phyloP scores from a whole-genome alignment of 768 basidiomycete genomes.

The Boletus tylopilopsis region DNA sequence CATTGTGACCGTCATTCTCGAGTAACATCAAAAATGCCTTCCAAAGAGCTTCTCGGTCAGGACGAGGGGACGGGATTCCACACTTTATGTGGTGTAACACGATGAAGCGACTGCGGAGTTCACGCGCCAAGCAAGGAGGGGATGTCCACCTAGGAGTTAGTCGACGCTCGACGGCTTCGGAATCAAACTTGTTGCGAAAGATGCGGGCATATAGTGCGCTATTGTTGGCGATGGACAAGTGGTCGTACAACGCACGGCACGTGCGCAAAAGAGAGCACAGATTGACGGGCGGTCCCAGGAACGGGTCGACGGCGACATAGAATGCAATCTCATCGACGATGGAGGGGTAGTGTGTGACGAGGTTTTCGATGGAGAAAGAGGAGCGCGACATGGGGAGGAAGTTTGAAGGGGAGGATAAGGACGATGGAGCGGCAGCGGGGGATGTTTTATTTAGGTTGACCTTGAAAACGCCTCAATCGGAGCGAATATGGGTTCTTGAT shows the following conservation, averaged over 20 bases:
- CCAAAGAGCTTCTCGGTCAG: constrained; percentile 47
- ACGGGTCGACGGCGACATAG: constrained; percentile 33
- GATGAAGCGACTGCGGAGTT: constrained; percentile 41
- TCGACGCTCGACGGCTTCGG: constrained; percentile 36
- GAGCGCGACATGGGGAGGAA: constrained; percentile 2
- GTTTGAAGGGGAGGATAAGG: constrained; percentile 5
- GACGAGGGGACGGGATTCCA: constrained; percentile 8
- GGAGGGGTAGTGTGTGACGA: constrained; percentile 13
- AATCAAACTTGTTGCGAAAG: constrained; percentile 46
- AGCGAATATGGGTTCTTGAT: constrained; percentile 33
- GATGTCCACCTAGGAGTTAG: constrained; percentile 36
- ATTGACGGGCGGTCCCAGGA: constrained; percentile 42
- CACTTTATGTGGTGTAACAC: constrained; percentile 41
- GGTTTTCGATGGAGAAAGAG: constrained; percentile 15
- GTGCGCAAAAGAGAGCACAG: constrained; percentile 38
- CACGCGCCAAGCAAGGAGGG: constrained; percentile 36
- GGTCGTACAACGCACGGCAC: constrained; percentile 34
- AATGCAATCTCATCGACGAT: constrained; percentile 41
- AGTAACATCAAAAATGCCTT: constrained; percentile 50
- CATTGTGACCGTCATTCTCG: constrained; percentile 49
- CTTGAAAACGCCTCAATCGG: constrained; percentile 25
- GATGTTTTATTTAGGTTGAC: constrained; percentile 26
- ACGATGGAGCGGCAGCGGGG: constrained; percentile 9
- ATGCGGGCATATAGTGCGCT: constrained; percentile 40
- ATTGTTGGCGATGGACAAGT: constrained; percentile 36